A percentile compares a stretch with the other conserved stretches of the same genome.
Evolutionary conservation across 2,329 filamentous ascomycete species (phyloP).

Genomic region (Penicillium verrucosum): DNA sequence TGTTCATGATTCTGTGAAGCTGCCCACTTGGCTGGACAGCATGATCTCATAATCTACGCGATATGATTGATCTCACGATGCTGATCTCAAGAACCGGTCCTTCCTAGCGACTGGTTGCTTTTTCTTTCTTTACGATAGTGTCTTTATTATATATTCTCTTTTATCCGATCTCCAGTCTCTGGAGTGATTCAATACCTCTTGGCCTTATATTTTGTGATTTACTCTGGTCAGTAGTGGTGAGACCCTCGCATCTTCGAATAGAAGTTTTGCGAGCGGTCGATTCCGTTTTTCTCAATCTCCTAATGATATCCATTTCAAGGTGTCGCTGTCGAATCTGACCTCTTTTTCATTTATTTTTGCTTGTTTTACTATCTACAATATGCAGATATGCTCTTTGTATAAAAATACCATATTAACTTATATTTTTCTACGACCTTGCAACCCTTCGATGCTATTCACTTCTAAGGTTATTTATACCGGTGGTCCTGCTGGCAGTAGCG

Average conservation of each 20-base stretch:
- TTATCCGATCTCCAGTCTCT: not conserved
- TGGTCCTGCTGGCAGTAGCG: no score
- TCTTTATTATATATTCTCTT: conserved; percentile 1
- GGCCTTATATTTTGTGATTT: conserved; percentile 9
- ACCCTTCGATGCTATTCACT: no score
- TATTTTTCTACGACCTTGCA: not conserved
- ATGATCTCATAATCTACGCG: conserved; percentile 3
- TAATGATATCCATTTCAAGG: not conserved
- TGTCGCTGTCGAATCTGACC: not conserved
- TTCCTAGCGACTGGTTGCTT: not conserved
- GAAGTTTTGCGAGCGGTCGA: not conserved
- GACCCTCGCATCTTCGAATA: not conserved
- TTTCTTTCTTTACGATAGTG: conserved; percentile 1
- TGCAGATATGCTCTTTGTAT: not conserved
- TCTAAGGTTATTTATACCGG: no score
- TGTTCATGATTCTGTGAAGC: conserved; percentile 11
- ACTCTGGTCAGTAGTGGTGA: conserved; percentile 1
- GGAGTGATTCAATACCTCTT: conserved; percentile 8
- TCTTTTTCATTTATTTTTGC: not conserved
- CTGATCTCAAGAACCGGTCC: not conserved
- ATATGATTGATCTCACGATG: conserved; percentile 8
- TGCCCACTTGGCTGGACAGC: not conserved
- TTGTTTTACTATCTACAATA: not conserved
- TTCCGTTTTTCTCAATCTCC: not conserved
- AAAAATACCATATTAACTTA: not conserved